Conservation (phyloP, 192 early-diverging fungal species). For the Spizellomyces punctatus region DNA sequence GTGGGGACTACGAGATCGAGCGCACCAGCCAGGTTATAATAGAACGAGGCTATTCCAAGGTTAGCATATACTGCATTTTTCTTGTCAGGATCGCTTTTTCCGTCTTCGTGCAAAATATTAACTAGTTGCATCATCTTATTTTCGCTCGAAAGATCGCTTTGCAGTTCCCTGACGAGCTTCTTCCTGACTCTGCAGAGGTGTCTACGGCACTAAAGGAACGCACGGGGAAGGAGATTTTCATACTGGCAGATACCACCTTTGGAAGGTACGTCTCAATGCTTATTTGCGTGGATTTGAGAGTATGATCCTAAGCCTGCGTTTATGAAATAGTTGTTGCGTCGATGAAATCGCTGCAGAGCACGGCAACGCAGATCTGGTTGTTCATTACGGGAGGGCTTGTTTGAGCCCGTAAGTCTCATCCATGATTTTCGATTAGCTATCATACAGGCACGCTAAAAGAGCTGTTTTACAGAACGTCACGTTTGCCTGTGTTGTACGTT, state of each 20-base stretch:
- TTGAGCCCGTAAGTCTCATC: conserved; percentile 66
- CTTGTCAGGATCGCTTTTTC: no score
- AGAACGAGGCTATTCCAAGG: not conserved
- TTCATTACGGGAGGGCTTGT: conserved; percentile 95
- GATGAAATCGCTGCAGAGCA: conserved; percentile 97
- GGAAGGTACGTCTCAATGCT: conserved; percentile 58
- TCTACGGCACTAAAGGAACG: conserved; percentile 52
- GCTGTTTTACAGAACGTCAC: conserved; percentile 58
- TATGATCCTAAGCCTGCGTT: no score
- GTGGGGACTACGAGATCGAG: conserved; percentile 26
- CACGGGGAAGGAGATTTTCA: conserved; percentile 58
- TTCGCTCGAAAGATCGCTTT: conserved; percentile 47
- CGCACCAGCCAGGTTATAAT: conserved; percentile 11
- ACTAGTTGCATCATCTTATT: no score
- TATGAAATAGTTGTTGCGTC: conserved; percentile 80
- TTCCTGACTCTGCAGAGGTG: conserved; percentile 71
- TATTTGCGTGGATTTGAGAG: no score
- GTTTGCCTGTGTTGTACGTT: conserved; percentile 82
- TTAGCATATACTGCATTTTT: no score
- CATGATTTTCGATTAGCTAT: not conserved
- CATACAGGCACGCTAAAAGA: not conserved
- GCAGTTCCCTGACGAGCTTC: conserved; percentile 92
- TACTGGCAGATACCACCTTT: conserved; percentile 95
- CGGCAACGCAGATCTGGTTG: conserved; percentile 78
- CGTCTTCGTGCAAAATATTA: no score